Base-by-base conservation (phyloP, 1,139 yeast species). In the Geotrichum australiense region DNA sequence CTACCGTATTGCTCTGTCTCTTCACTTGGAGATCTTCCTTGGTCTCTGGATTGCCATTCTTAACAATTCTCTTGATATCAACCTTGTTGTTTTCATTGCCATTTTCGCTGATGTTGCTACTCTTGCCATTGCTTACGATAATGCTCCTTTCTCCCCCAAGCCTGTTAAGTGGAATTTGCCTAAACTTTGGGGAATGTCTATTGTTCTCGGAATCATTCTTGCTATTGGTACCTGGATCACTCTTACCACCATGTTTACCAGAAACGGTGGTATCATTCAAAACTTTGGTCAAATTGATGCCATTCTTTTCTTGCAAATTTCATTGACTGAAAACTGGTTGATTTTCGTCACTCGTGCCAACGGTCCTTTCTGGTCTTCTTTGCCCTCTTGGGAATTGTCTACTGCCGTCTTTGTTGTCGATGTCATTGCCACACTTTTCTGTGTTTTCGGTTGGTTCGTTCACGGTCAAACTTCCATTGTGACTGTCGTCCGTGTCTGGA, bases 151-250 rank as follows among this genome's bases (percentile, higher is more conserved):
- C 76, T 93, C 91, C 68, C 94, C 86, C 68, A 73, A 74, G 64
- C 98, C 98, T 59, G 97, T 91, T 63, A 91, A 91, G 73, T 91
- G 98, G 98, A 89, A 91, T 80, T 73, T 89, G 64, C 84, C 84
- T 62, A 76, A 80, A 73, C 76, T 78, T 61, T 79, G 85, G 85
- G 82, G 82, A 65, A 75, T 79, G 77, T 79, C 85, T 47, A 74
- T 78, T 50, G 60, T 78, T 52, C 74, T 78, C 58, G 85, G 85
- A 59, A 57, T 75, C 33, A 69, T 78, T 47, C 73, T 78, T 61
- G 84, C 85, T 55, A 58, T 77, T 53, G 85, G 82, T 63, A 71
- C 84, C 50, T 78, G 85, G 85, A 78, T 78, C 55, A 73, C 81
- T 52, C 74, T 78, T 63, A 79, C 83, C 57, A 74, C 84, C 50